Percentiles rank a stretch among this genome's conserved stretches.
Evolutionary conservation across 768 basidiomycete species (phyloP).

Genomic region (Pleurotus platypus): DNA sequence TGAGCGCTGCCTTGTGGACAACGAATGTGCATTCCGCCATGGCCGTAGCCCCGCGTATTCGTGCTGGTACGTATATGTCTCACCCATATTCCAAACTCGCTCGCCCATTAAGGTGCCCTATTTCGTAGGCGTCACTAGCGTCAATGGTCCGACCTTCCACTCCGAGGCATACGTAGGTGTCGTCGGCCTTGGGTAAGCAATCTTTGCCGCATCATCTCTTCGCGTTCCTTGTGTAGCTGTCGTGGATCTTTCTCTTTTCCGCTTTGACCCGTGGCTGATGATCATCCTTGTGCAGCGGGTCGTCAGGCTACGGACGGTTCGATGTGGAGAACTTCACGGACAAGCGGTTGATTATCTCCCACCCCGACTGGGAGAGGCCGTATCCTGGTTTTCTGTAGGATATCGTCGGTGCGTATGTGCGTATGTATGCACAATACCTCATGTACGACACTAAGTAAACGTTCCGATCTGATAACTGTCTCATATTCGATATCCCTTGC

Average conservation of each 20-base stretch:
- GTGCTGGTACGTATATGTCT: constrained; percentile 32
- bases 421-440: no score
- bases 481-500: no score
- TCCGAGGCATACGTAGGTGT: constrained; percentile 33
- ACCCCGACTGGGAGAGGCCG: constrained; percentile 26
- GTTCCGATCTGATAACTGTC: no score
- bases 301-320: constrained; percentile 51
- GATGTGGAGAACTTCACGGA: constrained; percentile 49
- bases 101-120: neutral
- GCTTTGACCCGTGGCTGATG: neutral
- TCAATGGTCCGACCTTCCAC: constrained; percentile 54
- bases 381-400: constrained; percentile 13
- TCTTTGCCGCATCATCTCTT: no score
- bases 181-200: constrained; percentile 42
- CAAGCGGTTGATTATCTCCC: constrained; percentile 36
- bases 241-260: neutral
- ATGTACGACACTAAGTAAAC: no score
- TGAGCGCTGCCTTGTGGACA: constrained; percentile 53
- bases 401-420: no score
- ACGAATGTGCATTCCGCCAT: constrained; percentile 38
- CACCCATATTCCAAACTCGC: neutral
- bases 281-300: constrained; percentile 25
- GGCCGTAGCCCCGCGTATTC: constrained; percentile 42
- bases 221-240: neutral
- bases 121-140: constrained; percentile 38